Base-by-base conservation (phyloP, 106 monocot species). In the Acorus calamus region DNA sequence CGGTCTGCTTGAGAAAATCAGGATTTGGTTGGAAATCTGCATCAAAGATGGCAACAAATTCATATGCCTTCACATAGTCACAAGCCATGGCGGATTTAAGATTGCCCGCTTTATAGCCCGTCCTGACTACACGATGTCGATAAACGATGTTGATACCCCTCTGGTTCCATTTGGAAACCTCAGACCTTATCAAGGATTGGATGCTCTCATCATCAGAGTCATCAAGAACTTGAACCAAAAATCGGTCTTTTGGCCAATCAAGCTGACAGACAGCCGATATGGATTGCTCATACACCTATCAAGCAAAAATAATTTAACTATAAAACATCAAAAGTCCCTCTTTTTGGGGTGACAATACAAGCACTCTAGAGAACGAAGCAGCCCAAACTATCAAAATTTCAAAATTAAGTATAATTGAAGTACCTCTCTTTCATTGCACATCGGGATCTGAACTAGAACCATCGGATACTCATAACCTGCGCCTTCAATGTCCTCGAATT, bases 21-120 rank as follows among this genome's bases (percentile, higher is more conserved):
- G 80, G 71, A 57, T 80, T 80, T 5, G 80, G 80, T 56, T 75
- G 71, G 75, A 80, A 80, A 59, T 80, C 80, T 7, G 80, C 80
- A 67, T 80, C 80, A 58, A 80, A 80, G 56, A 80, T 75, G 46
- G 80, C 64, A 59, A 80, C 80, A 52, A 76, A 80, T 61, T 80
- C 80, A 14, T 80, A 80, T 46, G 75, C 67, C 42, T 75, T 75
- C 43, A 80, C 67, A 42, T 80, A 80, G 44, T 80, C 80, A 59
- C 80, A 80, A 63, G 56, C 62, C 75, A 80, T 80, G 47, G 80
- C 80, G 44, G 80, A 80, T 12, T 76, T 80, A 6, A 80, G 80
- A 69, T 80, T 80, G 12, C 80, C 80, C 0, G 80, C 80, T 61
- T 80, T 80, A 56, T 80, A 80, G 48, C 80, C 80, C 2, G 75